Conservation (phyloP, 2,329 filamentous ascomycete species). For the Pseudopyricularia cyperi region DNA sequence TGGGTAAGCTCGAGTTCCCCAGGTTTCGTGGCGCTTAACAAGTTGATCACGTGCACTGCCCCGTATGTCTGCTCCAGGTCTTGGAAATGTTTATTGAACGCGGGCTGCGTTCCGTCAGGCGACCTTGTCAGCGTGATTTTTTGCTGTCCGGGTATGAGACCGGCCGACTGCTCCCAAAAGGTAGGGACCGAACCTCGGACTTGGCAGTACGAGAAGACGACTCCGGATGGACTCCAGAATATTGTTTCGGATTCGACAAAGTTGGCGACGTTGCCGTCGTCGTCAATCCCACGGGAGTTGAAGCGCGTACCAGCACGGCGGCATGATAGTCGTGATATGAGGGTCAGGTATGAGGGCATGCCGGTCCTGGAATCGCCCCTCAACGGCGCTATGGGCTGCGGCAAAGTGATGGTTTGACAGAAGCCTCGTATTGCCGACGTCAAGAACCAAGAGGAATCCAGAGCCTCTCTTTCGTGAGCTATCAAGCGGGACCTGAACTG, state of each 20-base stretch:
- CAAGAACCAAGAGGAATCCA: slow-evolving; percentile 80
- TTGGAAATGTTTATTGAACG: slow-evolving; percentile 91
- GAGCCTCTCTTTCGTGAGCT: slow-evolving; percentile 56
- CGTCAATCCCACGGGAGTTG: slow-evolving; percentile 94
- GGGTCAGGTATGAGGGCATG: slow-evolving; percentile 69
- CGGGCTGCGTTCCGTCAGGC: slow-evolving; percentile 78
- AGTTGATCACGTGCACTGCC: slow-evolving; percentile 81
- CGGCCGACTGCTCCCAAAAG: slow-evolving; percentile 92
- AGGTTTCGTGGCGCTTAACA: slow-evolving; percentile 80
- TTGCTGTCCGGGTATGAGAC: slow-evolving; percentile 80
- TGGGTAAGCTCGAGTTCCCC: slow-evolving; percentile 75
- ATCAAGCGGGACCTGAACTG: slow-evolving; percentile 76
- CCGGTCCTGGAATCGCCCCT: slow-evolving; percentile 48
- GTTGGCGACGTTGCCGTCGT: slow-evolving; percentile 94
- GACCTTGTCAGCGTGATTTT: slow-evolving; percentile 88
- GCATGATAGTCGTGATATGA: slow-evolving; percentile 87
- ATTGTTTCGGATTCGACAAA: slow-evolving; percentile 97
- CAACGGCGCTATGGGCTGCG: slow-evolving; percentile 60
- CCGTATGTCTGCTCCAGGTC: slow-evolving; percentile 79
- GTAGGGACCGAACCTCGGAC: slow-evolving; percentile 85
- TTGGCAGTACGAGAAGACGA: slow-evolving; percentile 88
- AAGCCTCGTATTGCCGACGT: slow-evolving; percentile 93
- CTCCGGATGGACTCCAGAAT: slow-evolving; percentile 66
- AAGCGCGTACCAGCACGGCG: slow-evolving; percentile 86
- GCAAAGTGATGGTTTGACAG: slow-evolving; percentile 75